A percentile compares a stretch with the other conserved stretches of the same genome.
Conservation (phyloP, 1,139 yeast genomes). For the Komagataea norvegica region DNA sequence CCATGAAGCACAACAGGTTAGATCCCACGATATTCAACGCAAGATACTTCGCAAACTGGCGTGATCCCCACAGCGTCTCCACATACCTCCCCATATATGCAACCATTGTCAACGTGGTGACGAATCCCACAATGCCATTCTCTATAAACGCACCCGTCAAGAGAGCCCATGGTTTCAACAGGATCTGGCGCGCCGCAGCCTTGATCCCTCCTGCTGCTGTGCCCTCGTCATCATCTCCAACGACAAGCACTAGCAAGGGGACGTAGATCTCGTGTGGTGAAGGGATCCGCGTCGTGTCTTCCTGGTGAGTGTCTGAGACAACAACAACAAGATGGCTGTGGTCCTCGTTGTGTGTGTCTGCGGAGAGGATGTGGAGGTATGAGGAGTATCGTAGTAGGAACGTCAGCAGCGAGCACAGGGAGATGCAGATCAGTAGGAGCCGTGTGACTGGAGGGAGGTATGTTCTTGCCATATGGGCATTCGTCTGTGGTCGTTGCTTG, state of each 20-base stretch:
- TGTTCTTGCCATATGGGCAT: background rate
- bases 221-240: conserved; percentile 3
- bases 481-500: too few relatives aligned
- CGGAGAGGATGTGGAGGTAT: conserved; percentile 20
- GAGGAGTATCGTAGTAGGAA: conserved; percentile 23
- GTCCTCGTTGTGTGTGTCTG: conserved; percentile 20
- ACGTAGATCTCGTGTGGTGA: conserved; percentile 21
- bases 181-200: too few relatives aligned
- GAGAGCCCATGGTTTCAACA: conserved; percentile 20
- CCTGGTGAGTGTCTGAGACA: conserved; percentile 7
- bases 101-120: conserved; percentile 13
- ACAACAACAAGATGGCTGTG: conserved; percentile 24
- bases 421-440: conserved; percentile 11
- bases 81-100: conserved; percentile 23
- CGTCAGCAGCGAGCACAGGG: conserved; percentile 16
- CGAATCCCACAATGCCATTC: conserved; percentile 15
- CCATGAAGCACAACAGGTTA: conserved; percentile 8
- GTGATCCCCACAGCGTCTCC: conserved; percentile 23
- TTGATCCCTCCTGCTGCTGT: too few relatives aligned
- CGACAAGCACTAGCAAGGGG: conserved; percentile 20
- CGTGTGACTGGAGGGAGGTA: conserved; percentile 22
- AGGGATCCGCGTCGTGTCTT: conserved; percentile 9
- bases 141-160: conserved; percentile 21
- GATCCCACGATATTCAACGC: conserved; percentile 8
- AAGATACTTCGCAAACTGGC: conserved; percentile 20